Evolutionary conservation across 352 stramenopile species (phyloP).

Genomic region (Globisporangium middletonii): DNA sequence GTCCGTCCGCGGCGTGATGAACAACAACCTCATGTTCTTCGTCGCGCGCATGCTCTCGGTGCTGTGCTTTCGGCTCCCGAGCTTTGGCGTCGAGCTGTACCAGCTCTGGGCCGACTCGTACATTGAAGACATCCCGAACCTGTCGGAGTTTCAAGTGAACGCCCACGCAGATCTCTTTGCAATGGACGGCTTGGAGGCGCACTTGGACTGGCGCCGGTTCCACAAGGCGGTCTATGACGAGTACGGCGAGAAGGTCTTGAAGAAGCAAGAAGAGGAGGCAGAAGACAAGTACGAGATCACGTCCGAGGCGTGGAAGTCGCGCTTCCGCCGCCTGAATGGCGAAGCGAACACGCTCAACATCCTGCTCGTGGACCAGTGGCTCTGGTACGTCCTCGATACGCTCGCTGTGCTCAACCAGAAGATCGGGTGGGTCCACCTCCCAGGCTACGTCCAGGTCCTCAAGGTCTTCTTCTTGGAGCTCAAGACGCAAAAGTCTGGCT

Average conservation of each 20-base stretch:
- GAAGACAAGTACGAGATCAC: conserved; percentile 89
- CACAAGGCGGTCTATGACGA: conserved; percentile 87
- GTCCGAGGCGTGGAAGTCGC: conserved; percentile 73
- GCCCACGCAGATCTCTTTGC: conserved; percentile 81
- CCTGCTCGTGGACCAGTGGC: conserved; percentile 81
- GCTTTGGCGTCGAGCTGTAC: conserved; percentile 85
- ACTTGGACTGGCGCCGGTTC: conserved; percentile 86
- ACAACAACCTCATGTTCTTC: conserved; percentile 91
- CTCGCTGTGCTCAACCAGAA: conserved; percentile 88
- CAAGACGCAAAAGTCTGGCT: conserved; percentile 85
- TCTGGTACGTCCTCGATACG: conserved; percentile 88
- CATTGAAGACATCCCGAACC: conserved; percentile 62
- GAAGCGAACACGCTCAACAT: conserved; percentile 88
- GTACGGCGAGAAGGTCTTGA: conserved; percentile 80
- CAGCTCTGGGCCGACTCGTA: conserved; percentile 87
- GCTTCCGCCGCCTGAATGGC: conserved; percentile 71
- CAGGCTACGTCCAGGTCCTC: conserved; percentile 81
- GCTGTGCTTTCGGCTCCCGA: conserved; percentile 80
- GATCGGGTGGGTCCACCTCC: conserved; percentile 82
- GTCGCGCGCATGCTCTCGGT: conserved; percentile 84
- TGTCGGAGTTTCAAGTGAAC: conserved; percentile 80
- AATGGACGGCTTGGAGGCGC: conserved; percentile 84
- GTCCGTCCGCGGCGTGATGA: conserved; percentile 85
- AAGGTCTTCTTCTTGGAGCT: conserved; percentile 89
- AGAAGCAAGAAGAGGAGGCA: conserved; percentile 82